A percentile compares a stretch with the other conserved stretches of the same genome.
Evolutionary conservation across 306 rosid genomes (phyloP).

Genomic region (Quercus wislizeni): DNA sequence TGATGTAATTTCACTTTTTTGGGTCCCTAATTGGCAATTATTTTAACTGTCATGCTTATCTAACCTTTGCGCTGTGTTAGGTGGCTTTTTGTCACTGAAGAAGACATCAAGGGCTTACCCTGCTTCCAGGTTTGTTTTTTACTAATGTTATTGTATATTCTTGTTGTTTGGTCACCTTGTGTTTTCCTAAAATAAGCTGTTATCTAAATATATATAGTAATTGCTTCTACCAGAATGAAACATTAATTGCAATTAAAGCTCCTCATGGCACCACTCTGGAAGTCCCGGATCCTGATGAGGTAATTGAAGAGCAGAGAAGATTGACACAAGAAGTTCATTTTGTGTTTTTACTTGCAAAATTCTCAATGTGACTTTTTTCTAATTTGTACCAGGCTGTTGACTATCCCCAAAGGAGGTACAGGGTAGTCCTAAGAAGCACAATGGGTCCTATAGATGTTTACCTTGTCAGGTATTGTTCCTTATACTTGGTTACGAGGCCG

Average conservation of each 20-base stretch:
- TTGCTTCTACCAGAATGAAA: slow-evolving; percentile 75
- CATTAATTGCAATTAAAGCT: slow-evolving; percentile 96
- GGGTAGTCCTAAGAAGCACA: slow-evolving; percentile 91
- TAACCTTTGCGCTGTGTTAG: slow-evolving; percentile 34
- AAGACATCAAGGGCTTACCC: slow-evolving; percentile 90
- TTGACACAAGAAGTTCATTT: slow-evolving; percentile 4
- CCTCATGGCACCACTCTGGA: slow-evolving; percentile 97
- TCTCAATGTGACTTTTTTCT: slow-evolving; percentile 29
- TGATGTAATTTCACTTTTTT: not conserved
- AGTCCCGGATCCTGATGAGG: slow-evolving; percentile 99
- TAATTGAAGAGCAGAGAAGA: slow-evolving; percentile 31
- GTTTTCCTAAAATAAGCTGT: slow-evolving; percentile 10
- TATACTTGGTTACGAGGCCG: slow-evolving; percentile 6
- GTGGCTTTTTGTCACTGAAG: slow-evolving; percentile 95
- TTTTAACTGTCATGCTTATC: slow-evolving; percentile 16
- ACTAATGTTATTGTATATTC: slow-evolving; percentile 8
- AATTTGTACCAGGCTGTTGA: slow-evolving; percentile 69
- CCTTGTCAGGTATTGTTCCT: slow-evolving; percentile 78
- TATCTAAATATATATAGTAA: slow-evolving; percentile 3
- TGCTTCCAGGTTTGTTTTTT: slow-evolving; percentile 69
- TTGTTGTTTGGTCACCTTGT: not conserved
- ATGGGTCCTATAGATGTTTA: slow-evolving; percentile 98
- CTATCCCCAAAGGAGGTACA: slow-evolving; percentile 92
- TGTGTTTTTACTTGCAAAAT: slow-evolving; percentile 10
- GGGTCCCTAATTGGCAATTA: not conserved